Evolutionary conservation across 495 filamentous ascomycete genomes (phyloP), one percentile per base, ranked within the genome.

Genomic region (Neurospora sp.): DNA sequence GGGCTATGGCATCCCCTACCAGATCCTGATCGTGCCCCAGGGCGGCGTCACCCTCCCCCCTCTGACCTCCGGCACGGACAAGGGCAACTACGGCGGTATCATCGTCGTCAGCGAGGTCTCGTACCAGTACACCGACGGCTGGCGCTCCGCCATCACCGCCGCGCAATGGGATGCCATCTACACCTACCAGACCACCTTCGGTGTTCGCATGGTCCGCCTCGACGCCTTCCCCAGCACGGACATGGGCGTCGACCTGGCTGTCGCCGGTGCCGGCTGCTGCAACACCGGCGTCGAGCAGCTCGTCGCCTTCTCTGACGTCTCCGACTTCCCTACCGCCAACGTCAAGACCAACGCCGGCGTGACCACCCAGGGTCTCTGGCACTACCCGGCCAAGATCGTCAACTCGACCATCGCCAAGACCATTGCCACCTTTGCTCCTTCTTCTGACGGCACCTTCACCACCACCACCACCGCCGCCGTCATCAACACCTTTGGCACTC

Each of bases 201-300:
- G 86, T n/a, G 84, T 89, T 4, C 84, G 88, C 27, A 87, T 90
- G 86, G 88, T 90, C 39, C 86, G 88, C 69, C 81, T 89, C 16
- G 88, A 89, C 78, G 84, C 84, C 17, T 89, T 82, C 70, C 88
- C 88, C 1, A 82, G 83, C 31, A 79, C 83, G 14, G 82, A 84
- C n/a, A 86, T 82, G 69, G 88, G 88, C 44, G 76, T 78, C 6
- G 76, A 75, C 10, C 68, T 72, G 22, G 76, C 73, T 8, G 53
- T 68, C 10, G 40, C 71, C 3, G 68, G 82, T 10, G 80, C 79
- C 12, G 86, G 76, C 9, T 78, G 76, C 68, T 78, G 86, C 75
- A 78, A 79, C 31, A 75, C 78, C 61, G 84, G 84, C 12, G 81
- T 84, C 17, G 87, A 89, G 72, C 87, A 89, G 74, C 75, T 84